Evolutionary conservation across 306 rosid genomes (phyloP).

Genomic region (Acacia acuminata): DNA sequence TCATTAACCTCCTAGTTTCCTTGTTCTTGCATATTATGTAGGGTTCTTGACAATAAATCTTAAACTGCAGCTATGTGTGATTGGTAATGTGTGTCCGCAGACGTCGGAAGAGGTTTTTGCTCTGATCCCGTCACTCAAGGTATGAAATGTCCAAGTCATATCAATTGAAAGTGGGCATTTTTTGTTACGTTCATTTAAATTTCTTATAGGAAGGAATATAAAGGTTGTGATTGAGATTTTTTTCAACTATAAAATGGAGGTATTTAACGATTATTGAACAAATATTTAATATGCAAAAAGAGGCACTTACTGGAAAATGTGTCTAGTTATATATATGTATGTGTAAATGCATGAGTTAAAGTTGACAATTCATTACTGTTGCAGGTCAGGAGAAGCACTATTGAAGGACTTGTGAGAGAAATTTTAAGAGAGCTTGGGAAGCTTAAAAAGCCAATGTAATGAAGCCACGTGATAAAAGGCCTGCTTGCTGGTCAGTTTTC

Average conservation of each 20-base stretch:
- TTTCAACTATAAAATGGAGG: constrained; percentile 2
- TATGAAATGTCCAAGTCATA: constrained; percentile 28
- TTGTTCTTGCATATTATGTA: constrained; percentile 20
- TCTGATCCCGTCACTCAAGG: constrained; percentile 84
- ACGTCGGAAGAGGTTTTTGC: constrained; percentile 77
- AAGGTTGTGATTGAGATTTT: background rate
- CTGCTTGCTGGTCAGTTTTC: constrained; percentile 33
- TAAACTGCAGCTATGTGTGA: constrained; percentile 70
- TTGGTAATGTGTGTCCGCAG: constrained; percentile 82
- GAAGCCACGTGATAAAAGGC: constrained; percentile 29
- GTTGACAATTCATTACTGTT: constrained; percentile 22
- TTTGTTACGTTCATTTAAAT: constrained; percentile 10
- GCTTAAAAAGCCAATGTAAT: constrained; percentile 40
- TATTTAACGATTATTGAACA: background rate
- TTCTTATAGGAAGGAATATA: background rate
- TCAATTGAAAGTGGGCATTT: background rate
- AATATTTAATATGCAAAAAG: background rate
- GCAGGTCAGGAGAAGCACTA: constrained; percentile 56
- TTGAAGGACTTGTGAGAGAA: constrained; percentile 47
- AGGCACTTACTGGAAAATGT: background rate
- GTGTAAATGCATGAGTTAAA: background rate
- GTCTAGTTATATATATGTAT: background rate
- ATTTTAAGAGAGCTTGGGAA: constrained; percentile 59
- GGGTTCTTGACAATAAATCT: constrained; percentile 33
- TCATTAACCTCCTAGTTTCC: constrained; percentile 29